Conservation (phyloP, 139 green algal species). For the Eudorina sp. region DNA sequence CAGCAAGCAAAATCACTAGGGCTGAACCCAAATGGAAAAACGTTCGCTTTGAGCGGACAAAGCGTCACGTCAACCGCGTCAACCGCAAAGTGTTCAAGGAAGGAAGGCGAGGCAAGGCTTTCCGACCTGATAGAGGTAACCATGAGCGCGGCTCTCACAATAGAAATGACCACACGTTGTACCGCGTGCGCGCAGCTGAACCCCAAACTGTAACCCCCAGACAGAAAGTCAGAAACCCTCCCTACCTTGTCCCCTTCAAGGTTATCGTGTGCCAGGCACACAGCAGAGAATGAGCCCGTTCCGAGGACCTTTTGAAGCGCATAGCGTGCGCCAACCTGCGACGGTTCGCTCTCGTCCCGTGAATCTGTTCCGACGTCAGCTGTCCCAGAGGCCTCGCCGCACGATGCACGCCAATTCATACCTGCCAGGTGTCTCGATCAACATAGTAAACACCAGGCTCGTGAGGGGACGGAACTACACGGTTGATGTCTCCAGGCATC, state of each 20-base stretch:
- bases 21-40: too few species aligned
- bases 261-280: conserved; percentile 79
- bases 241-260: conserved; percentile 70
- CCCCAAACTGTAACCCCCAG: too few species aligned
- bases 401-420: neutral
- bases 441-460: conserved; percentile 62
- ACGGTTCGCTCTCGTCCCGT: neutral
- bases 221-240: too few species aligned
- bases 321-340: conserved; percentile 80
- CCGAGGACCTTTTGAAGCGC: conserved; percentile 75
- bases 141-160: too few species aligned
- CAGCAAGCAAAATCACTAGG: too few species aligned
- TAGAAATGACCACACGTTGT: too few species aligned
- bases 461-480: neutral
- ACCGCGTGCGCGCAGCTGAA: too few species aligned
- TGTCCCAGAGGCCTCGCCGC: neutral
- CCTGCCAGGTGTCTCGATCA: conserved; percentile 51
- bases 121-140: too few species aligned
- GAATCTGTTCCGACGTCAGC: neutral
- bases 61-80: too few species aligned
- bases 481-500: neutral
- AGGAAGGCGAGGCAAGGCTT: too few species aligned
- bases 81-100: too few species aligned
- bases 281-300: conserved; percentile 78
- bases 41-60: too few species aligned